phyloP scores from a whole-genome alignment of 805 yeast genomes.

The Candida nemodendra region DNA sequence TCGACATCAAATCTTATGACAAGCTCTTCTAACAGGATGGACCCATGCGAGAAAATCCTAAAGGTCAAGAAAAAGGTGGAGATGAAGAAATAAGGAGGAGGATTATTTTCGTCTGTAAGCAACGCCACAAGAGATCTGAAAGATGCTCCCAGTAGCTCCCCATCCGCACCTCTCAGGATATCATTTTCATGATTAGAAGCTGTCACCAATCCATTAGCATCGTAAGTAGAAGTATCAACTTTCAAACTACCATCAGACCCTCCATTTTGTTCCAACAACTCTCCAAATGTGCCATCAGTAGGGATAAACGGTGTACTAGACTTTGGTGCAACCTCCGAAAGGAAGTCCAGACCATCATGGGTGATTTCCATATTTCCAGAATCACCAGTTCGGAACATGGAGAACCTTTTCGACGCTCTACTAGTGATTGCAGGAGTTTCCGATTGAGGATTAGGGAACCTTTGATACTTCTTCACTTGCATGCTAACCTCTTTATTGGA shows the following conservation, averaged over 20 bases:
- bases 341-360: slow-evolving; percentile 45
- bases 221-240: not conserved
- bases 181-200: slow-evolving; percentile 38
- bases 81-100: slow-evolving; percentile 65
- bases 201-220: slow-evolving; percentile 1
- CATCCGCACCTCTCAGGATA: slow-evolving; percentile 49
- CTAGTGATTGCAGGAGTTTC: slow-evolving; percentile 10
- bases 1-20: slow-evolving; percentile 61
- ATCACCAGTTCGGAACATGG: slow-evolving; percentile 50
- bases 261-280: slow-evolving; percentile 13
- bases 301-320: slow-evolving; percentile 30
- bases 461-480: slow-evolving; percentile 27
- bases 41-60: slow-evolving; percentile 65
- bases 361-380: slow-evolving; percentile 48
- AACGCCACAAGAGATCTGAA: slow-evolving; percentile 65
- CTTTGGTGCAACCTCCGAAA: slow-evolving; percentile 32
- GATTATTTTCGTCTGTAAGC: slow-evolving; percentile 61
- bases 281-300: slow-evolving; percentile 24
- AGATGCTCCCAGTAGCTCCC: slow-evolving; percentile 64
- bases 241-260: slow-evolving; percentile 6
- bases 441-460: slow-evolving; percentile 11
- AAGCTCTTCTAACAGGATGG: slow-evolving; percentile 65
- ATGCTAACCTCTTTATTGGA: slow-evolving; percentile 35
- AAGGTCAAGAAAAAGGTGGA: slow-evolving; percentile 78
- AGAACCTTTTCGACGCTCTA: slow-evolving; percentile 42